phyloP scores from a whole-genome alignment of 139 green algal genomes.

The Chlorella sp. region DNA sequence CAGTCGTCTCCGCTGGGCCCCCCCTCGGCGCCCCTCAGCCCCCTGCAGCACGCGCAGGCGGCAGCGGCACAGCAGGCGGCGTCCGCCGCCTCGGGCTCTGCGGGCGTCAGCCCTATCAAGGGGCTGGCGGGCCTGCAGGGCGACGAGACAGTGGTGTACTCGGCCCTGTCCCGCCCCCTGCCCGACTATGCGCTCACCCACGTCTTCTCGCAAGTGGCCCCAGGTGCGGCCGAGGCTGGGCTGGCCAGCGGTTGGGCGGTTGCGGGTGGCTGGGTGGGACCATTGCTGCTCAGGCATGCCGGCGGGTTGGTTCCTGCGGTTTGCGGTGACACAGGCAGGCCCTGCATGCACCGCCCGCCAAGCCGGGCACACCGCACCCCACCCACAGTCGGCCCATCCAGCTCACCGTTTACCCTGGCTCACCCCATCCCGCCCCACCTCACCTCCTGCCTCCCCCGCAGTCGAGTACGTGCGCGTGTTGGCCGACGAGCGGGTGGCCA shows the following conservation, averaged over 20 bases:
- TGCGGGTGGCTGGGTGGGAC: too few species aligned
- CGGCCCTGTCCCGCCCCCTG: conserved; percentile 51
- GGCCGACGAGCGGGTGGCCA: conserved; percentile 49
- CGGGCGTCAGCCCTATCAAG: conserved; percentile 26
- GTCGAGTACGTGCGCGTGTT: conserved; percentile 54
- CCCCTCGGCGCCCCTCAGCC: not conserved
- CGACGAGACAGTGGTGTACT: conserved; percentile 54
- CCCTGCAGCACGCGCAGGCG: conserved; percentile 1
- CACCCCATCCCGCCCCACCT: not conserved
- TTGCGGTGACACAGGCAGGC: not conserved
- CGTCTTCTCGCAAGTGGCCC: conserved; percentile 54
- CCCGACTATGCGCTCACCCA: conserved; percentile 60
- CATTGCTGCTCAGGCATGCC: not conserved
- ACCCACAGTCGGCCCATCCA: not conserved
- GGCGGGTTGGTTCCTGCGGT: not conserved
- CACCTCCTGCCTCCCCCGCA: not conserved
- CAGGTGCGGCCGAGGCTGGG: not conserved
- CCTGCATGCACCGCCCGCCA: not conserved
- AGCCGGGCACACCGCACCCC: not conserved
- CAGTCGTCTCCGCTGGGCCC: not conserved
- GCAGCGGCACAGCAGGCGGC: not conserved
- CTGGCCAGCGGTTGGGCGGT: not conserved
- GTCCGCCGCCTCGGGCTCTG: not conserved
- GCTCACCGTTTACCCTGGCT: too few species aligned
- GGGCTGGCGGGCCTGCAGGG: not conserved